Percentiles rank a stretch among this genome's conserved stretches.
Evolutionary conservation across 2,329 filamentous ascomycete genomes (phyloP).

Genomic region (Sphaerostilbella broomeana): DNA sequence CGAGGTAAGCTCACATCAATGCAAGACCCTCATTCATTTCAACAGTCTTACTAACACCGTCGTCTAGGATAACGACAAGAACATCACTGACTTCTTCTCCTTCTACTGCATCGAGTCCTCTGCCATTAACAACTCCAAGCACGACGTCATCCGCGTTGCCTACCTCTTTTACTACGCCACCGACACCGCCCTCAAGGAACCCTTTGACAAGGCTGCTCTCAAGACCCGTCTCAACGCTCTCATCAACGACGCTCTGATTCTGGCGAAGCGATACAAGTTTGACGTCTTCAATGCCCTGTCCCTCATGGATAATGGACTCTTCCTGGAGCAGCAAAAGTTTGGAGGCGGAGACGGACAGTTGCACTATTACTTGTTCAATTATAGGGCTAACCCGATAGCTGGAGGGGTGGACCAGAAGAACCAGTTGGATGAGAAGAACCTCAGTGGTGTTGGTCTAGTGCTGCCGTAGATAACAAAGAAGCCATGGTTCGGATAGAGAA

Average conservation of each 20-base stretch:
- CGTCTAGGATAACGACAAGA: slow-evolving; percentile 44
- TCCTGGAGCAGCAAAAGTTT: slow-evolving; percentile 91
- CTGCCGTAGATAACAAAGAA: slow-evolving; percentile 46
- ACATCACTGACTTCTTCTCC: slow-evolving; percentile 93
- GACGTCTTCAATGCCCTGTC: slow-evolving; percentile 97
- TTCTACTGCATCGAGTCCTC: slow-evolving; percentile 95
- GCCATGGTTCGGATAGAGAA: background rate
- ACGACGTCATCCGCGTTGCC: slow-evolving; percentile 76
- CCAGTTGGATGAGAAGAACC: slow-evolving; percentile 64
- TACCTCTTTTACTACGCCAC: slow-evolving; percentile 98
- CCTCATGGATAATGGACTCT: slow-evolving; percentile 86
- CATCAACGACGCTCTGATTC: slow-evolving; percentile 76
- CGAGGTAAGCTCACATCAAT: slow-evolving; percentile 58
- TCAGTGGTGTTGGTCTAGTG: slow-evolving; percentile 85
- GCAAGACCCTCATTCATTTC: background rate
- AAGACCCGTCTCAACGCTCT: slow-evolving; percentile 76
- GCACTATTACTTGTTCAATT: slow-evolving; percentile 98
- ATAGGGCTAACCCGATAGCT: slow-evolving; percentile 75
- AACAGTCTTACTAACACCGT: background rate
- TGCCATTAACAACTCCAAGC: slow-evolving; percentile 74
- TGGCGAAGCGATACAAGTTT: slow-evolving; percentile 77
- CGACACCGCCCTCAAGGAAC: slow-evolving; percentile 62
- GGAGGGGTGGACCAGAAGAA: slow-evolving; percentile 81
- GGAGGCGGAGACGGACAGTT: slow-evolving; percentile 89
- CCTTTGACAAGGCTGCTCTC: slow-evolving; percentile 50